Evolutionary conservation across 352 stramenopile species (phyloP).

Genomic region (Globisporangium sylvaticum): DNA sequence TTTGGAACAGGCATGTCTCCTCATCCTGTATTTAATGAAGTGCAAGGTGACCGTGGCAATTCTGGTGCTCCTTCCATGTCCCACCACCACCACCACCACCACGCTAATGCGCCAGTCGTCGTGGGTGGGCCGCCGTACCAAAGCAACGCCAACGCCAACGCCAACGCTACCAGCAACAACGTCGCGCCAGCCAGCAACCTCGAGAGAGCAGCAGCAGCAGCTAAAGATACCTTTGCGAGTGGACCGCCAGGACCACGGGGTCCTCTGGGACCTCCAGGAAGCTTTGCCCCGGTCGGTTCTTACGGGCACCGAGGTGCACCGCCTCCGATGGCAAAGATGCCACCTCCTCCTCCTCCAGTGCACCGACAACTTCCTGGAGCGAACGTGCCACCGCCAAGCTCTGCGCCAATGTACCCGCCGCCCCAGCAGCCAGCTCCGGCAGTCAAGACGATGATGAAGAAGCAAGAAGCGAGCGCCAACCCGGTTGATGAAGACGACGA

Average conservation of each 20-base stretch:
- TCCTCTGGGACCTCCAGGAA: conserved; percentile 5
- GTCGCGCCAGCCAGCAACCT: not conserved
- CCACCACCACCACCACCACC: conserved; percentile 19
- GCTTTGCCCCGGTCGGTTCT: conserved; percentile 5
- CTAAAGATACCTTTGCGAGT: conserved; percentile 13
- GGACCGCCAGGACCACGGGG: conserved; percentile 1
- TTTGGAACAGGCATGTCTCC: conserved; percentile 37
- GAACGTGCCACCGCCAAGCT: conserved; percentile 1
- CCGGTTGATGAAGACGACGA: conserved; percentile 58
- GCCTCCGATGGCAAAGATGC: not conserved
- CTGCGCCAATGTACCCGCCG: not conserved
- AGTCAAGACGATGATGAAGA: not conserved
- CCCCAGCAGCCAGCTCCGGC: not conserved
- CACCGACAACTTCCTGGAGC: not conserved
- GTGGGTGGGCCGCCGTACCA: not conserved
- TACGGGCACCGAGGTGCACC: conserved; percentile 1
- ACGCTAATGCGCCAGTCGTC: not conserved
- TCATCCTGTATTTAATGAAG: conserved; percentile 62
- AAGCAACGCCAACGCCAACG: not conserved
- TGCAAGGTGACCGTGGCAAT: conserved; percentile 43
- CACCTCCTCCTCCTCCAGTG: not conserved
- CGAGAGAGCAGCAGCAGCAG: not conserved
- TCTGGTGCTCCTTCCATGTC: conserved; percentile 42
- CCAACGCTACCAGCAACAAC: not conserved
- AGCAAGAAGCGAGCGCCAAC: not conserved